Evolutionary conservation across 73 alveolate species (phyloP).

Genomic region (Paramecium octaurelia): DNA sequence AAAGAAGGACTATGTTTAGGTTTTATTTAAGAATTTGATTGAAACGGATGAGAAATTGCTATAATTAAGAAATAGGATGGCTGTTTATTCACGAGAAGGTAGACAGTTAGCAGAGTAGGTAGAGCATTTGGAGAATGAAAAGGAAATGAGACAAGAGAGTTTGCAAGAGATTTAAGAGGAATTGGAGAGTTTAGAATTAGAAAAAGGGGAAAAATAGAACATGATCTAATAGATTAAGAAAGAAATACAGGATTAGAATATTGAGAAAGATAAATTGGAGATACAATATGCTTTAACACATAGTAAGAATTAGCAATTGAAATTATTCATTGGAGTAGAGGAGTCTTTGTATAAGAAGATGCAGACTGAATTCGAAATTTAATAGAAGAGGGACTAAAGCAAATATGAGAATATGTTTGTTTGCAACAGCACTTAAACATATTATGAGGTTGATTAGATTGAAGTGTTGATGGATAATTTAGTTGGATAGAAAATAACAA

Average conservation of each 20-base stretch:
- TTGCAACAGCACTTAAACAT: background rate
- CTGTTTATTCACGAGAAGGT: background rate
- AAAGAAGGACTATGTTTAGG: slow-evolving; percentile 36
- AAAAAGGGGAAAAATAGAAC: slow-evolving; percentile 5
- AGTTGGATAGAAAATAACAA: background rate
- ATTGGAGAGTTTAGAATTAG: background rate
- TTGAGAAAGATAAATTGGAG: background rate
- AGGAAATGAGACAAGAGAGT: background rate
- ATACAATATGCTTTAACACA: background rate
- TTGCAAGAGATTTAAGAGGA: background rate
- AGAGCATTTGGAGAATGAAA: slow-evolving; percentile 13
- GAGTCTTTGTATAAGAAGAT: background rate
- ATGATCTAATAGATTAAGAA: background rate
- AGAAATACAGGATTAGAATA: background rate
- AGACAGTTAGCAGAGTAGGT: slow-evolving; percentile 3
- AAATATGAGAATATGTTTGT: background rate
- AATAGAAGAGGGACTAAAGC: background rate
- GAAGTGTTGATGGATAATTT: background rate
- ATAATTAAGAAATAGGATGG: slow-evolving; percentile 15
- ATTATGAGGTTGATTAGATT: background rate
- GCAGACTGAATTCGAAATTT: background rate
- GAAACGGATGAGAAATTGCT: slow-evolving; percentile 34
- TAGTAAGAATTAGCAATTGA: background rate
- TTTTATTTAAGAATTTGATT: background rate
- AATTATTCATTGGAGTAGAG: background rate